These are phyloP conservation scores for Spiraea crenata DNA, from an alignment of 331 rosid species.

Conservation along the genomic window DNA sequence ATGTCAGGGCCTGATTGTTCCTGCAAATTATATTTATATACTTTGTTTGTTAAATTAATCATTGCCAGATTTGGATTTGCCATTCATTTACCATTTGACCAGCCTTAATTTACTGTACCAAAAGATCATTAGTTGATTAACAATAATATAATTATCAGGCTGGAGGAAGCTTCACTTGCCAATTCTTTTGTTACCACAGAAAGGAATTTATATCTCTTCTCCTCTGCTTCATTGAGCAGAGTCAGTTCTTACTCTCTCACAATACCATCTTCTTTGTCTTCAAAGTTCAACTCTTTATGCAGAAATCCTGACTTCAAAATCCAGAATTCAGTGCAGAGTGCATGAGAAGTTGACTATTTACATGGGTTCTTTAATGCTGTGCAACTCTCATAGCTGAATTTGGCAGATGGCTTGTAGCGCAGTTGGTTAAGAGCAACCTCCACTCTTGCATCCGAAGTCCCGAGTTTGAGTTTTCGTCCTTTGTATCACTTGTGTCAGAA, in stretches of 20 bases:
- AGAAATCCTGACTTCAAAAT: conserved; percentile 12
- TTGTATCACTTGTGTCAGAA: too few species aligned
- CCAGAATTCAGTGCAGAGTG: conserved; percentile 19
- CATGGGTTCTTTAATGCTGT: conserved; percentile 13
- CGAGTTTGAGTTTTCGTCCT: too few species aligned
- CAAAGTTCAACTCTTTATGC: background rate
- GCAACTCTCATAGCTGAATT: conserved; percentile 19
- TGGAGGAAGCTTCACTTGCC: conserved; percentile 6
- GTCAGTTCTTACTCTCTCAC: background rate
- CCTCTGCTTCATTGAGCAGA: conserved; percentile 18
- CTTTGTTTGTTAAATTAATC: conserved; percentile 11
- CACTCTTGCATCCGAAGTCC: too few species aligned
- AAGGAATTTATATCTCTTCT: background rate
- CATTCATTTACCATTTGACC: background rate
- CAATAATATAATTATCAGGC: conserved; percentile 4
- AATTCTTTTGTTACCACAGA: conserved; percentile 1
- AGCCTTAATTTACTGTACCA: conserved; percentile 1
- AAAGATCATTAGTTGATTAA: conserved; percentile 18
- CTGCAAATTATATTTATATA: background rate
- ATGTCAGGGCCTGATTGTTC: conserved; percentile 3
- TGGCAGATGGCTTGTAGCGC: too few species aligned
- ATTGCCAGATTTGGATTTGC: background rate
- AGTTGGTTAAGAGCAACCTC: too few species aligned
- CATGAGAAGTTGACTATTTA: conserved; percentile 8
- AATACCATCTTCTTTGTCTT: conserved; percentile 6